phyloP scores from a whole-genome alignment of 371 early-diverging fungal species.

The Mortierella sp. region DNA sequence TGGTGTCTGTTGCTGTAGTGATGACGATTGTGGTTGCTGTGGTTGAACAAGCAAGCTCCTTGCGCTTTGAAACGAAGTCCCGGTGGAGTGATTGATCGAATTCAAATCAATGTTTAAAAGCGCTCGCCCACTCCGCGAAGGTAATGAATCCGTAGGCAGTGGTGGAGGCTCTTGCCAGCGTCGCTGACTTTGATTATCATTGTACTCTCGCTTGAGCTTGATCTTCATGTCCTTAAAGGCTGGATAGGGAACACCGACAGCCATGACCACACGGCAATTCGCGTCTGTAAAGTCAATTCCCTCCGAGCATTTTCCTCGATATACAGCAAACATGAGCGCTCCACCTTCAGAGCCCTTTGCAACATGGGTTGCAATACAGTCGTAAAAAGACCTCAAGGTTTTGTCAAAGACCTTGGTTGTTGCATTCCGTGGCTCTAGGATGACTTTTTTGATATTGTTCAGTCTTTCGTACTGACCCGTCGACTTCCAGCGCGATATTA shows the following conservation, averaged over 20 bases:
- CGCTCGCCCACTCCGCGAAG: background rate
- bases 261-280: constrained; percentile 88
- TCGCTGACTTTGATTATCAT: constrained; percentile 28
- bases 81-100: constrained; percentile 22
- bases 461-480: constrained; percentile 20
- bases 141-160: background rate
- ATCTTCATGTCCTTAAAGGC: constrained; percentile 70
- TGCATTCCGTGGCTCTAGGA: constrained; percentile 60
- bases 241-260: constrained; percentile 95
- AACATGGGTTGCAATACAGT: constrained; percentile 18
- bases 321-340: constrained; percentile 70
- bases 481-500: constrained; percentile 62
- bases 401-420: constrained; percentile 66
- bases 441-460: constrained; percentile 41
- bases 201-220: constrained; percentile 72
- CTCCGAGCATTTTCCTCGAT: constrained; percentile 93
- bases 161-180: background rate
- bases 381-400: constrained; percentile 59
- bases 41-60: background rate
- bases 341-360: constrained; percentile 55
- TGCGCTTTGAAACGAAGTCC: background rate
- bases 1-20: background rate
- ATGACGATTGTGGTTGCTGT: no score
- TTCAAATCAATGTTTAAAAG: constrained; percentile 16
- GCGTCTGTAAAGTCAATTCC: constrained; percentile 96